A percentile compares a stretch with the other conserved stretches of the same genome.
Conservation (phyloP, 2,329 filamentous ascomycete genomes). For the Penicillium sp. region DNA sequence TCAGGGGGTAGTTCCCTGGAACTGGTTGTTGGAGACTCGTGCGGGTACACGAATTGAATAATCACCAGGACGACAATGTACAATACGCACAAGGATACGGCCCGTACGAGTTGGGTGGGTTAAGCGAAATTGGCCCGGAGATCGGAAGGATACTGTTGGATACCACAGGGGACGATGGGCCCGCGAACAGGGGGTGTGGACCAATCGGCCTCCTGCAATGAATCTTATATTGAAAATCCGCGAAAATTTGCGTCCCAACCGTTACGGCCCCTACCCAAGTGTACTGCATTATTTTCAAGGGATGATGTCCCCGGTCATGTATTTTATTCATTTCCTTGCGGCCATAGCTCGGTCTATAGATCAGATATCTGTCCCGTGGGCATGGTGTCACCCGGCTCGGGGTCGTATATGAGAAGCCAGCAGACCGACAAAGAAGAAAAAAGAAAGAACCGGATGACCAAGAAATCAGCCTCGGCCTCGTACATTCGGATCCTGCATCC, state of each 20-base stretch:
- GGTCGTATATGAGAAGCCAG: not conserved
- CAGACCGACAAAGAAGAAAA: not conserved
- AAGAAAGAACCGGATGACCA: not conserved
- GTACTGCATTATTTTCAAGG: not conserved
- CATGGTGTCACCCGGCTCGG: not conserved
- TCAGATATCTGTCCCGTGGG: not conserved
- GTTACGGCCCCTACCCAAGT: slow-evolving; percentile 6
- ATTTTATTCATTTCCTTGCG: not conserved
- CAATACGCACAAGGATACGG: slow-evolving; percentile 13
- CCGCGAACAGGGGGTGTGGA: not conserved
- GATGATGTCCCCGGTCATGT: not conserved
- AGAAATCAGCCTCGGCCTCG: not conserved
- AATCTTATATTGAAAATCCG: slow-evolving; percentile 18
- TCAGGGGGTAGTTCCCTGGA: not conserved
- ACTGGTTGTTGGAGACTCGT: not conserved
- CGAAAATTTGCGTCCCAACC: slow-evolving; percentile 3
- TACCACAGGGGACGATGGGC: slow-evolving; percentile 15
- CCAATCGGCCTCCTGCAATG: slow-evolving; percentile 21
- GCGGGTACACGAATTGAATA: not conserved
- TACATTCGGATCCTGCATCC: slow-evolving; percentile 3
- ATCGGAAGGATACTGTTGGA: slow-evolving; percentile 27
- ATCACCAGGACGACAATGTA: not conserved
- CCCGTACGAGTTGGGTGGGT: slow-evolving; percentile 16
- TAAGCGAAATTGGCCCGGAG: slow-evolving; percentile 35
- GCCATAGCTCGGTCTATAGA: not conserved